Evolutionary conservation across 345 rosid species (phyloP), one percentile per base, ranked within the genome.

Genomic region (Abelmoschus esculentus): DNA sequence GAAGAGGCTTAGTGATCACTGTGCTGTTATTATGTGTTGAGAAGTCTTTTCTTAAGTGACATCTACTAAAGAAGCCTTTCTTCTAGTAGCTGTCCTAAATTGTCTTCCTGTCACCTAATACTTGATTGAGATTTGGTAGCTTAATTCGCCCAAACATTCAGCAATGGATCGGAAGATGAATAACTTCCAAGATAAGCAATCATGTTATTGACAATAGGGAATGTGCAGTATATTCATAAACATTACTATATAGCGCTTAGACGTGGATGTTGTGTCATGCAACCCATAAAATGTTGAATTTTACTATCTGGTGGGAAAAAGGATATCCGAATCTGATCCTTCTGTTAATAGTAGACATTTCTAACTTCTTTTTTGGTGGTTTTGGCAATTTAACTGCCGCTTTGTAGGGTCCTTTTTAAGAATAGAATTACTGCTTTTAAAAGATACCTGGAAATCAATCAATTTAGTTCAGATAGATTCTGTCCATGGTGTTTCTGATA

Each of bases 401-500:
- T 44, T 44, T 65, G 3, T 65, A 44, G 53, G 17, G 6, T 42
- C 47, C 7, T 22, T 42, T 44, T 64, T 7, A 46, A 14, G 57
- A 46, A 59, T 29, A 29, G 28, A 12, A 2, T 46, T 46, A 3
- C 5, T 29, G 40, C 29, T 47, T 31, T n/a, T 32, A 22, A 47
- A 28, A 15, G 6, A 32, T 71, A n/a, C 18, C 19, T 49, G 14
- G 31, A 17, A 61, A 58, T 6, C 28, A 38, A 9, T 31, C n/a
- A 9, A 19, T 61, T 34, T 32, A 10, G 15, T 60, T 52, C 18
- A 29, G 22, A 28, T 32, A 18, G 62, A 12, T 13, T 13, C 13
- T 18, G 47, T 52, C 57, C 36, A 38, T 49, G 62, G 14, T 62
- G 50, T 14, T 79, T 77, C 81, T 88, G 74, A 86, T 67, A 59